Evolutionary conservation across 164 flowering plant species (phyloP).

Genomic region (Aristolochia californica): DNA sequence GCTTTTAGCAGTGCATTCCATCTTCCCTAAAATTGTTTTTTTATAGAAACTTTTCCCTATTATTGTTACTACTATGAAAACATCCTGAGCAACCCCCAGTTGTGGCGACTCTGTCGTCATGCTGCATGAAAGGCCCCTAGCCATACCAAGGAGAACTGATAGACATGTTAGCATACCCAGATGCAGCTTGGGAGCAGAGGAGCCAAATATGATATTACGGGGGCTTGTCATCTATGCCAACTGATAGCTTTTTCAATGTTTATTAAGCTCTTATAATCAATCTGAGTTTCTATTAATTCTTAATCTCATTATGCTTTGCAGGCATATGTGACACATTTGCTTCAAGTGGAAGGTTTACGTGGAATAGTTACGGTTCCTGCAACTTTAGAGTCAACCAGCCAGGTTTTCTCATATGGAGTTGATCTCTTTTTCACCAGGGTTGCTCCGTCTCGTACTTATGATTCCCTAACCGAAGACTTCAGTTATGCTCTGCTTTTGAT

Average conservation of each 20-base stretch:
- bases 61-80: too few species aligned
- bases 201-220: too few species aligned
- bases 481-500: conserved; percentile 85
- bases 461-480: conserved; percentile 92
- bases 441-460: conserved; percentile 89
- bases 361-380: conserved; percentile 60
- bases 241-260: neutral
- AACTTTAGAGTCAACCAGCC: conserved; percentile 81
- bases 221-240: too few species aligned
- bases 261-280: neutral
- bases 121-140: too few species aligned
- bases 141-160: too few species aligned
- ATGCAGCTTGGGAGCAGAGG: too few species aligned
- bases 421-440: conserved; percentile 82
- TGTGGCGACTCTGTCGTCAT: too few species aligned
- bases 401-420: conserved; percentile 72
- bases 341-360: conserved; percentile 80
- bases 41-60: too few species aligned
- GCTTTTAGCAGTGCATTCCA: too few species aligned
- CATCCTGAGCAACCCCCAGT: too few species aligned
- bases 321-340: conserved; percentile 85
- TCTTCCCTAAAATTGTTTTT: too few species aligned
- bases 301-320: conserved; percentile 22
- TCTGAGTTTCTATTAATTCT: neutral
- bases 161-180: too few species aligned